phyloP scores from a whole-genome alignment of 2,329 filamentous ascomycete species.

The Zymoseptoria pseudotritici region DNA sequence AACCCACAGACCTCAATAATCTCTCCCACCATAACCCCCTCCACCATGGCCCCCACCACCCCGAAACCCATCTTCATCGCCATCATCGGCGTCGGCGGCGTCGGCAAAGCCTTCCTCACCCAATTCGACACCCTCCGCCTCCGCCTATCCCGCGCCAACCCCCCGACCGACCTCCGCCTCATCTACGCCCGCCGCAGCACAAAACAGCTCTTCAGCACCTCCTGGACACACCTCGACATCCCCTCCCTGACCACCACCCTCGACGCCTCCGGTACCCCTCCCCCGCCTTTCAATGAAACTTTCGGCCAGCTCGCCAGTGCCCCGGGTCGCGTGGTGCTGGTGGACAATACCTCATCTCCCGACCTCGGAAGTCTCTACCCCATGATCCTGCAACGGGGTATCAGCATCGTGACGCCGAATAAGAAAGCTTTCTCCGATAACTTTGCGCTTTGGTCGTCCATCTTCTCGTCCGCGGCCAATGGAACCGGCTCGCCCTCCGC shows the following conservation, averaged over 20 bases:
- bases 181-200: slow-evolving; percentile 81
- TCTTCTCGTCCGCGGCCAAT: slow-evolving; percentile 65
- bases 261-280: slow-evolving; percentile 54
- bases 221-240: slow-evolving; percentile 62
- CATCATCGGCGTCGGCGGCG: slow-evolving; percentile 67
- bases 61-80: slow-evolving; percentile 35
- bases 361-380: slow-evolving; percentile 80
- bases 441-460: slow-evolving; percentile 75
- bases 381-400: slow-evolving; percentile 66
- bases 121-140: slow-evolving; percentile 65
- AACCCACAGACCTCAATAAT: too few species aligned
- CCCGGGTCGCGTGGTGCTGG: slow-evolving; percentile 70
- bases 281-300: slow-evolving; percentile 62
- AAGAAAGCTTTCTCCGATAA: slow-evolving; percentile 93
- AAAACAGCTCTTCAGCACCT: slow-evolving; percentile 67
- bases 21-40: not conserved
- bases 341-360: slow-evolving; percentile 94
- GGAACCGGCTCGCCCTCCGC: slow-evolving; percentile 44
- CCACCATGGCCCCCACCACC: not conserved
- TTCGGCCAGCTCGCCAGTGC: slow-evolving; percentile 70
- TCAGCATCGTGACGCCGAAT: slow-evolving; percentile 92
- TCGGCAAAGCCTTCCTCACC: slow-evolving; percentile 81
- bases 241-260: slow-evolving; percentile 55
- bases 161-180: slow-evolving; percentile 64
- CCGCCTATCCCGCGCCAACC: slow-evolving; percentile 44